These are phyloP conservation scores for Leishmania lainsoni DNA, from an alignment of 208 protist species.

Conservation along the genomic window DNA sequence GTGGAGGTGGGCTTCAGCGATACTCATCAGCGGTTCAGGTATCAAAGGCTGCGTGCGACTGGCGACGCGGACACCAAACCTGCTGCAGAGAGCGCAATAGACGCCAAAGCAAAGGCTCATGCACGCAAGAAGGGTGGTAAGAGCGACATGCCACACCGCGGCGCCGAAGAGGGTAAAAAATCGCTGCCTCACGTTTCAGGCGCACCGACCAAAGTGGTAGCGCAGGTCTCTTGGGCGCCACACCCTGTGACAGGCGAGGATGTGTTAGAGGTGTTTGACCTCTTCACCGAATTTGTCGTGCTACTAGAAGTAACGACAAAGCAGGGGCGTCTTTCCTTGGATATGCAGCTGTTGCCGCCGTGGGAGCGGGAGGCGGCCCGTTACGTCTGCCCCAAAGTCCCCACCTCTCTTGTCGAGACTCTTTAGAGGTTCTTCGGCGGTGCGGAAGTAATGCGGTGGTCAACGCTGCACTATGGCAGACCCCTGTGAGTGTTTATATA, in stretches of 20 bases:
- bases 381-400: constrained; percentile 28
- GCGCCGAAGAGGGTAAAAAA: neutral
- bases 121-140: constrained; percentile 38
- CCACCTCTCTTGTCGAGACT: constrained; percentile 30
- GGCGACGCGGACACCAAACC: neutral
- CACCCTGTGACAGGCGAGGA: constrained; percentile 36
- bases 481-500: neutral
- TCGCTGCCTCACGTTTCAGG: neutral
- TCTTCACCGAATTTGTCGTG: constrained; percentile 46
- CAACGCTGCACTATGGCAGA: neutral
- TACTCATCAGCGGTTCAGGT: constrained; percentile 46
- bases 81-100: constrained; percentile 6
- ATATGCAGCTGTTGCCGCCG: constrained; percentile 68
- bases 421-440: neutral
- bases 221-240: constrained; percentile 24
- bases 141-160: constrained; percentile 15
- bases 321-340: constrained; percentile 46
- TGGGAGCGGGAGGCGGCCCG: constrained; percentile 53
- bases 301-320: constrained; percentile 40
- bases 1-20: constrained; percentile 57
- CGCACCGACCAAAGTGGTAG: neutral
- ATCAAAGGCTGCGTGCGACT: constrained; percentile 11
- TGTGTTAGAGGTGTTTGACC: constrained; percentile 46
- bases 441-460: neutral
- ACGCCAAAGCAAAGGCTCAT: constrained; percentile 30